Evolutionary conservation across 371 early-diverging fungal genomes (phyloP).

Genomic region (Mortierella sp.): DNA sequence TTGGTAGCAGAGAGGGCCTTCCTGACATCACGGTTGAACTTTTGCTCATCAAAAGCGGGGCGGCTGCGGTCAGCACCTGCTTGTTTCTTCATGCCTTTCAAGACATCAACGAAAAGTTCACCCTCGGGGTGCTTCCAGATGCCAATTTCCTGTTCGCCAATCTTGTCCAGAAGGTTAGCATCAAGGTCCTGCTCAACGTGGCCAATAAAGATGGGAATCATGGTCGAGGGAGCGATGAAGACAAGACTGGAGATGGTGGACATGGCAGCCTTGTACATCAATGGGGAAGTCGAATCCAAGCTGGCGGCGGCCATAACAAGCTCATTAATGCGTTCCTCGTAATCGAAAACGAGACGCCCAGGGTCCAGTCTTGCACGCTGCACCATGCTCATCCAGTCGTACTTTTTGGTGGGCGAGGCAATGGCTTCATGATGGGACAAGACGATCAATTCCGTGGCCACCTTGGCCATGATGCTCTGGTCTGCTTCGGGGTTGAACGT

Average conservation of each 20-base stretch:
- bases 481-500: constrained; percentile 60
- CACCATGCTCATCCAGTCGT: constrained; percentile 88
- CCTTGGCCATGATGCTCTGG: constrained; percentile 60
- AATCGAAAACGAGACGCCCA: constrained; percentile 70
- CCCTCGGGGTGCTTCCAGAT: constrained; percentile 83
- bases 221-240: constrained; percentile 69
- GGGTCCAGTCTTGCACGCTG: constrained; percentile 85
- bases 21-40: constrained; percentile 90
- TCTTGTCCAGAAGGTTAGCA: constrained; percentile 62
- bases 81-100: constrained; percentile 62
- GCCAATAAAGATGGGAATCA: constrained; percentile 61
- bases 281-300: constrained; percentile 45
- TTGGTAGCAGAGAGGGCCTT: constrained; percentile 78
- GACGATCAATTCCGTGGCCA: constrained; percentile 77
- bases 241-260: constrained; percentile 69
- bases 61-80: constrained; percentile 66
- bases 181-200: constrained; percentile 65
- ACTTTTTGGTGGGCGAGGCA: constrained; percentile 76
- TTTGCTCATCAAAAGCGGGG: constrained; percentile 77
- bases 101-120: constrained; percentile 75
- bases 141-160: constrained; percentile 67
- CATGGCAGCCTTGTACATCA: constrained; percentile 70
- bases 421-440: constrained; percentile 82
- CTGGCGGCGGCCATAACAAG: constrained; percentile 61
- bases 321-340: constrained; percentile 61